phyloP scores from a whole-genome alignment of 352 stramenopile genomes.

The Phytophthora sp. region DNA sequence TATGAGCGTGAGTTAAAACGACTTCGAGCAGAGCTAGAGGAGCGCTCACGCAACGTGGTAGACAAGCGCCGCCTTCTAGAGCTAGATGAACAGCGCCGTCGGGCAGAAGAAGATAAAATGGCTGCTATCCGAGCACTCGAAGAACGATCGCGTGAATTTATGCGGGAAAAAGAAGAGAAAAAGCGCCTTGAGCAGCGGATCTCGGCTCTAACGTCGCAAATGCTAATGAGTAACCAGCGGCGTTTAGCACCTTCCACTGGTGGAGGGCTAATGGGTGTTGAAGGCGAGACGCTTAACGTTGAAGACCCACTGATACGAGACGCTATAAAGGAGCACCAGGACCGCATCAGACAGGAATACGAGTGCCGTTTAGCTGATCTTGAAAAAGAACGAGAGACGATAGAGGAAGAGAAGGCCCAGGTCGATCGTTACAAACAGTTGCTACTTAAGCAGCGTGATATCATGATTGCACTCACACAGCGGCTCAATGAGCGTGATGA shows the following conservation, averaged over 20 bases:
- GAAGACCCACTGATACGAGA: conserved; percentile 84
- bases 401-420: conserved; percentile 95
- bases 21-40: conserved; percentile 91
- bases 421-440: conserved; percentile 97
- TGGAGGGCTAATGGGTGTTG: conserved; percentile 16
- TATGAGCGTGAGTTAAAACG: conserved; percentile 96
- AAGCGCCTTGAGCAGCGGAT: conserved; percentile 94
- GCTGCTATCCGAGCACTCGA: conserved; percentile 93
- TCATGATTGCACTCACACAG: conserved; percentile 97
- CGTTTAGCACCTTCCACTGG: conserved; percentile 20
- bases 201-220: conserved; percentile 91
- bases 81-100: conserved; percentile 86
- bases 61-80: conserved; percentile 93
- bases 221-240: conserved; percentile 88
- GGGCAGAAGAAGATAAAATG: conserved; percentile 95
- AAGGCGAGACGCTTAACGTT: conserved; percentile 45
- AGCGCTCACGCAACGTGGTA: conserved; percentile 93
- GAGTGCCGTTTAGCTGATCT: conserved; percentile 91
- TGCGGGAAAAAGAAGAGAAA: conserved; percentile 96
- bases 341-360: conserved; percentile 92
- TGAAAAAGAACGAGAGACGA: conserved; percentile 93
- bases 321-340: conserved; percentile 90
- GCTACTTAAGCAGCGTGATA: conserved; percentile 96
- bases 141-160: conserved; percentile 92
- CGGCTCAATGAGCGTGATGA: conserved; percentile 95